phyloP scores from a whole-genome alignment of 805 yeast species.

The Cyberlindnera xylosilytica region DNA sequence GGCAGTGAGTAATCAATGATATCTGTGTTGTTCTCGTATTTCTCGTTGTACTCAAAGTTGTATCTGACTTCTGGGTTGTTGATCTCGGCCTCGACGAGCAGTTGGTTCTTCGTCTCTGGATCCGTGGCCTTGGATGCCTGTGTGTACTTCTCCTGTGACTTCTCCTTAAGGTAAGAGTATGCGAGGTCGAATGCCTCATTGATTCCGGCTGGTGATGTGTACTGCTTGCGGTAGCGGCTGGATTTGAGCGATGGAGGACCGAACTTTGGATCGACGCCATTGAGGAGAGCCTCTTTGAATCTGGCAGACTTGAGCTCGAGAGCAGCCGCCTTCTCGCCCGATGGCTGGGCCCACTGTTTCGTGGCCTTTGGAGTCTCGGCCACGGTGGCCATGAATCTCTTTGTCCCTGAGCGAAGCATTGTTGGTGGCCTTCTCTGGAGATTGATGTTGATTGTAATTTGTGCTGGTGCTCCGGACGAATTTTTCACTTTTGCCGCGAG shows the following conservation, averaged over 20 bases:
- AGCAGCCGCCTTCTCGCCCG: conserved; percentile 11
- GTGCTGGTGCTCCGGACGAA: conserved; percentile 4
- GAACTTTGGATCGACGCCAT: conserved; percentile 29
- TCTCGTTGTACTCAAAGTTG: conserved; percentile 48
- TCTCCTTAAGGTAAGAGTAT: conserved; percentile 50
- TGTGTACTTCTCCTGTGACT: conserved; percentile 43
- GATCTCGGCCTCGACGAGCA: conserved; percentile 60
- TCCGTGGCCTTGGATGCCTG: conserved; percentile 22
- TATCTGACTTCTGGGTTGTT: conserved; percentile 83
- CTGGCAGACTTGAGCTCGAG: conserved; percentile 21
- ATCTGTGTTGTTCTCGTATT: conserved; percentile 37
- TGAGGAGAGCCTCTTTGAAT: conserved; percentile 30
- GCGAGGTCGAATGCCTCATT: conserved; percentile 73
- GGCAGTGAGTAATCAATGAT: conserved; percentile 68
- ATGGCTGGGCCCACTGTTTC: conserved; percentile 13
- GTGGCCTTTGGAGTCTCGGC: conserved; percentile 5
- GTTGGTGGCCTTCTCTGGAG: neutral
- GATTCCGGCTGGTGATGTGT: conserved; percentile 66
- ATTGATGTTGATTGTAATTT: neutral
- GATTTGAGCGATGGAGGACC: conserved; percentile 56
- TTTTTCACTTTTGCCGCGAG: conserved; percentile 13
- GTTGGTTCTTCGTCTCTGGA: conserved; percentile 27
- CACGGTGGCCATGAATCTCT: conserved; percentile 10
- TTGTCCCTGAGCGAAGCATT: conserved; percentile 17
- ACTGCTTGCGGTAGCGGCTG: conserved; percentile 43